A percentile compares a stretch with the other conserved stretches of the same genome.
phyloP scores from a whole-genome alignment of 768 basidiomycete species.

The Gloeostereum incarnatum region DNA sequence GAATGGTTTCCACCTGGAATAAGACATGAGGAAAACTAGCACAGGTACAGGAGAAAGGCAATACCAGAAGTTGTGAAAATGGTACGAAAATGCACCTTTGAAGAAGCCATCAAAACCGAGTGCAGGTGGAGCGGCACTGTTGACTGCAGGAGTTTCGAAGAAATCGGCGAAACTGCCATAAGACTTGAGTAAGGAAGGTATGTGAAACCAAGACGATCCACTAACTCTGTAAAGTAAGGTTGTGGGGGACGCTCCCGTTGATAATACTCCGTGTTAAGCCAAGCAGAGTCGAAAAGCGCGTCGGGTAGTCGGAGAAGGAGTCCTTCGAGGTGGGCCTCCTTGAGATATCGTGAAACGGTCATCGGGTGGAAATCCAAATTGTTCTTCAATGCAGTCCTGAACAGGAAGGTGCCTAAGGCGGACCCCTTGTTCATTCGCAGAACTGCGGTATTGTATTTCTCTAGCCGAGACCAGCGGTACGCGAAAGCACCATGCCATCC shows the following conservation, averaged over 20 bases:
- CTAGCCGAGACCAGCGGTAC: constrained; percentile 89
- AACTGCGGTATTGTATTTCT: constrained; percentile 95
- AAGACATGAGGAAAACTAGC: constrained; percentile 1
- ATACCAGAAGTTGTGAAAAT: constrained; percentile 92
- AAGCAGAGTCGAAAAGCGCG: constrained; percentile 93
- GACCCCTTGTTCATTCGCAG: constrained; percentile 89
- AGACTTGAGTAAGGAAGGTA: background rate
- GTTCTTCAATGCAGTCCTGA: constrained; percentile 91
- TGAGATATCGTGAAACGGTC: constrained; percentile 85
- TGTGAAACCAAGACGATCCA: constrained; percentile 2
- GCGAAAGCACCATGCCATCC: constrained; percentile 96
- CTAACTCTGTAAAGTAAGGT: constrained; percentile 84
- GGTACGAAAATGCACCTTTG: constrained; percentile 91
- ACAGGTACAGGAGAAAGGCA: constrained; percentile 11
- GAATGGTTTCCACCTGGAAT: constrained; percentile 90
- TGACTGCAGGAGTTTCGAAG: constrained; percentile 69
- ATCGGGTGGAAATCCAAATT: constrained; percentile 95
- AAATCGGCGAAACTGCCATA: constrained; percentile 71
- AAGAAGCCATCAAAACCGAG: constrained; percentile 95
- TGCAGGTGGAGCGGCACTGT: constrained; percentile 76
- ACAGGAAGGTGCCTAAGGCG: constrained; percentile 87
- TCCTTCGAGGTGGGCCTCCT: constrained; percentile 80
- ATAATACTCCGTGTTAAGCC: constrained; percentile 89
- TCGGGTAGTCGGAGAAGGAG: constrained; percentile 86
- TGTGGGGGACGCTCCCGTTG: constrained; percentile 91